Conservation (phyloP, 345 rosid genomes). For the Acer saccharum region DNA sequence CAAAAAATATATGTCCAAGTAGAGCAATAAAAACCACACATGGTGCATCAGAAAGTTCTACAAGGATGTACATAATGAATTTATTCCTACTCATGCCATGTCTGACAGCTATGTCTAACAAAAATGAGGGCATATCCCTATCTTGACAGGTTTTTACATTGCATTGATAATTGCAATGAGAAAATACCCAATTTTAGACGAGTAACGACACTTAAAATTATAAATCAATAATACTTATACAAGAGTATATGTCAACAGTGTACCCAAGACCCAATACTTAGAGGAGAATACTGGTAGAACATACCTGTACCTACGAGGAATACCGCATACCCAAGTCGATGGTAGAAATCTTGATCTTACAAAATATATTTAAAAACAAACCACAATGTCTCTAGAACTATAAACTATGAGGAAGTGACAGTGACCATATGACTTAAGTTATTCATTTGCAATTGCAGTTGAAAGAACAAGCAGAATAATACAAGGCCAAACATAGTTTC, state of each 20-base stretch:
- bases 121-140: slow-evolving; percentile 1
- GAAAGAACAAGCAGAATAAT: neutral
- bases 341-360: neutral
- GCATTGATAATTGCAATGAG: neutral
- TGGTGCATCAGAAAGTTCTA: neutral
- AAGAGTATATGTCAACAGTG: neutral
- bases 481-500: neutral
- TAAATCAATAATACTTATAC: neutral
- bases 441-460: neutral
- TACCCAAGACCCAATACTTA: neutral
- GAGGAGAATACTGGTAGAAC: neutral
- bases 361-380: neutral
- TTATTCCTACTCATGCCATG: neutral
- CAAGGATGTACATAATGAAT: neutral
- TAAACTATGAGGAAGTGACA: neutral
- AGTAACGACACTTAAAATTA: neutral
- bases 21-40: neutral
- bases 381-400: neutral
- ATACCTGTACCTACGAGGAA: neutral
- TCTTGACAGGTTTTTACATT: neutral
- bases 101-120: neutral
- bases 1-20: slow-evolving; percentile 12
- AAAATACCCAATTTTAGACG: neutral
- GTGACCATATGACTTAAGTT: neutral
- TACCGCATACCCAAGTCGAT: neutral